Conservation (phyloP, 1,284 basidiomycete genomes). For the Limonomyces culmigenus region DNA sequence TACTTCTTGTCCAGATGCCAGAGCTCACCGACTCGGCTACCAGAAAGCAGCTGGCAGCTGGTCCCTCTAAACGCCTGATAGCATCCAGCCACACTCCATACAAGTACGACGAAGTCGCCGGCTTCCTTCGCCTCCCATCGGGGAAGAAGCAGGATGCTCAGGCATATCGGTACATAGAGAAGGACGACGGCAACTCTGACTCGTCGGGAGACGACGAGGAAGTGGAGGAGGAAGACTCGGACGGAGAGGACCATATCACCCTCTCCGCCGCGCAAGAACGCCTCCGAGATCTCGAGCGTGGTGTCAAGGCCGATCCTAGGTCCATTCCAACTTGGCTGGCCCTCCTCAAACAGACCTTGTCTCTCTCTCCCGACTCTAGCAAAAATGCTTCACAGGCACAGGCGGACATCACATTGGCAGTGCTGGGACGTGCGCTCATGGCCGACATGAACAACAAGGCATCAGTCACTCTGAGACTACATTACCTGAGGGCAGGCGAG, state of each 20-base stretch:
- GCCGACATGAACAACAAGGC: constrained; percentile 31
- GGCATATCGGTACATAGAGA: constrained; percentile 34
- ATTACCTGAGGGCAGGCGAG: constrained; percentile 53
- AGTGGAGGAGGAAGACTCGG: constrained; percentile 16
- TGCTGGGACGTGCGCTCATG: constrained; percentile 46
- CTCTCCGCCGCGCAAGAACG: constrained; percentile 40
- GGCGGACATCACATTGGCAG: constrained; percentile 50
- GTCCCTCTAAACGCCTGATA: constrained; percentile 28
- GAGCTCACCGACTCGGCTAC: constrained; percentile 19
- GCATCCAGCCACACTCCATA: constrained; percentile 31
- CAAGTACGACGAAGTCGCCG: constrained; percentile 42
- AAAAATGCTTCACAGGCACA: constrained; percentile 50
- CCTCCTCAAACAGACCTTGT: constrained; percentile 42
- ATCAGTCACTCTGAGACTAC: constrained; percentile 36
- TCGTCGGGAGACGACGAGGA: constrained; percentile 12
- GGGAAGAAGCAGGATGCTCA: constrained; percentile 9
- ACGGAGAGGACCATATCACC: constrained; percentile 8
- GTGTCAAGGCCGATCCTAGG: constrained; percentile 30
- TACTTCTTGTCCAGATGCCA: neutral
- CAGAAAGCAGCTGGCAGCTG: constrained; percentile 37
- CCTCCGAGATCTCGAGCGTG: constrained; percentile 39
- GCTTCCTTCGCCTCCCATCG: constrained; percentile 41
- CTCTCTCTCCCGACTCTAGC: constrained; percentile 35
- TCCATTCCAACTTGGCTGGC: constrained; percentile 46
- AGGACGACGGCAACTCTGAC: constrained; percentile 21